phyloP scores from a whole-genome alignment of 2,329 filamentous ascomycete genomes.

The Cryphonectria radicalis region DNA sequence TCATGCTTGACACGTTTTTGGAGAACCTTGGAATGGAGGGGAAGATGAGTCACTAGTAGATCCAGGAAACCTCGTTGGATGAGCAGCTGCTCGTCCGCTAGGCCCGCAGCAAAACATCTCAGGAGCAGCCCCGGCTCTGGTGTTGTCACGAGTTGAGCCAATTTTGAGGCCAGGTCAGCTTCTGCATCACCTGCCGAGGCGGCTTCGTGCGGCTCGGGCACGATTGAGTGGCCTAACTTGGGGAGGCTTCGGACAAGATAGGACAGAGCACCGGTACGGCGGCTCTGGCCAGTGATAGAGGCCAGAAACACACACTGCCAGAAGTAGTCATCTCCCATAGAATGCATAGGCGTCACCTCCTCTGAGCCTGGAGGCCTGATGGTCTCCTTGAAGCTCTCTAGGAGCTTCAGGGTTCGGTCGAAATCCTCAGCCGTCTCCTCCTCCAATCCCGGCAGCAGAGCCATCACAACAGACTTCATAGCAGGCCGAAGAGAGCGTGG shows the following conservation, averaged over 20 bases:
- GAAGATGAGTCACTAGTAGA: slow-evolving; percentile 85
- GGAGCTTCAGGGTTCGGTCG: slow-evolving; percentile 77
- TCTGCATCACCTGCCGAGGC: slow-evolving; percentile 42
- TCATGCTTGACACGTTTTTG: slow-evolving; percentile 72
- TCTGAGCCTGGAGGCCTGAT: slow-evolving; percentile 61
- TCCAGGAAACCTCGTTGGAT: slow-evolving; percentile 95
- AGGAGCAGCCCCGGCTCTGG: slow-evolving; percentile 91
- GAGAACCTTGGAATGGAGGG: slow-evolving; percentile 79
- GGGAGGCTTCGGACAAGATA: slow-evolving; percentile 83
- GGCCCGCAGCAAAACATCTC: slow-evolving; percentile 87
- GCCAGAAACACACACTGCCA: slow-evolving; percentile 98
- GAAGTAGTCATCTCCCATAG: slow-evolving; percentile 80
- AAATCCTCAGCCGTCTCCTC: slow-evolving; percentile 98
- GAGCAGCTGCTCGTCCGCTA: slow-evolving; percentile 84
- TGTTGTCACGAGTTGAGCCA: slow-evolving; percentile 72
- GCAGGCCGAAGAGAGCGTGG: slow-evolving; percentile 77
- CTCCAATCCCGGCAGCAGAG: slow-evolving; percentile 88
- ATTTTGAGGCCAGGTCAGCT: slow-evolving; percentile 55
- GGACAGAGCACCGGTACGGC: slow-evolving; percentile 83
- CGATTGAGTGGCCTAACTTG: slow-evolving; percentile 57
- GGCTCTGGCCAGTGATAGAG: slow-evolving; percentile 84
- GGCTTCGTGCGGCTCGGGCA: slow-evolving; percentile 39
- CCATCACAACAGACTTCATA: slow-evolving; percentile 85
- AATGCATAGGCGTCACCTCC: slow-evolving; percentile 56
- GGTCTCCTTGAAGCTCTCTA: slow-evolving; percentile 76